Evolutionary conservation across 2,329 filamentous ascomycete genomes (phyloP), one percentile per base, ranked within the genome.

Genomic region (Proliferodiscus dingleyae): DNA sequence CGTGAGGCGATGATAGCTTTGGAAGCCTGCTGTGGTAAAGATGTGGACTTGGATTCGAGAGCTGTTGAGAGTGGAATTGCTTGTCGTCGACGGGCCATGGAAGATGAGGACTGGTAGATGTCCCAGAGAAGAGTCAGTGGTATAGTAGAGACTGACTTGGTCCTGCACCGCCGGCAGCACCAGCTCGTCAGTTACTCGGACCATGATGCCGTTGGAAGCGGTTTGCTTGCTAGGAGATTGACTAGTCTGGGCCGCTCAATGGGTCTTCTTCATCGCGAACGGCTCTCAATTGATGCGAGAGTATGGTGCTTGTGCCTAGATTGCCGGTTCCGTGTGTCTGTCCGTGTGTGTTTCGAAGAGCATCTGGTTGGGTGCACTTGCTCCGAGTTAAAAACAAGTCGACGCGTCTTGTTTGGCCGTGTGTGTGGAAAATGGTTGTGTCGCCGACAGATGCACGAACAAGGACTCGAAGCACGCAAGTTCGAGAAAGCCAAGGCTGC

Each of bases 31-130:
- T 2, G 89, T 82, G 50, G 87, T 87, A 70, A 94, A 88, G 67
- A 98, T 80, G 68, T 97, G 93, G 54, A 93, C 80, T 71, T 97
- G 91, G 57, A 97, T 90, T 66, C 93, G 86, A 52, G 91, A 96
- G 69, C 86, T 91, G 68, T 89, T 94, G 61, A 83, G 81, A 39
- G 82, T 88, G 55, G 85, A 86, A 68, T 95, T 94, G 60, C 87
- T 83, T 34, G 89, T 94, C 23, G 90, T 89, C 37, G 91, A 91
- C 13, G 89, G 81, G 11, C 91, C 91, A 66, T 96, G 88, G 74
- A 97, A 96, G 66, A 96, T 77, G 57, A 97, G 76, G 58, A 97
- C 75, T 41, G 90, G 82, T 52, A 89, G 75, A 69, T 90, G 78
- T 67, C 84, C 84, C 46, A 94, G 83, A 55, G 90, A 73, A 50